Evolutionary conservation across 2,329 filamentous ascomycete species (phyloP).

Genomic region (Hypoxylon sp.): DNA sequence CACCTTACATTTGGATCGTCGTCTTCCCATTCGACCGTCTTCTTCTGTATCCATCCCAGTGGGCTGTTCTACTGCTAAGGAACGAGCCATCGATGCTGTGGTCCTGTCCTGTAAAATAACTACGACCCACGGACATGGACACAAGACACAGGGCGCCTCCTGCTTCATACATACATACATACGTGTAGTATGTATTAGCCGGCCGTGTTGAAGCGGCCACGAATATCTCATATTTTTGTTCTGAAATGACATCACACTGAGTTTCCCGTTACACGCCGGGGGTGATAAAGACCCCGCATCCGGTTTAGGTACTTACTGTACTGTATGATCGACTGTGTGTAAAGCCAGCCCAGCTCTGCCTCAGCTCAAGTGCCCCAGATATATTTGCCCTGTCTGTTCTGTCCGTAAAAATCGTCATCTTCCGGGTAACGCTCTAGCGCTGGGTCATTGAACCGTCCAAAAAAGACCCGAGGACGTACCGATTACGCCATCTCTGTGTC

Average conservation of each 20-base stretch:
- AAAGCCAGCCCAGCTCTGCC: slow-evolving; percentile 30
- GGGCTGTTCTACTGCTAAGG: slow-evolving; percentile 10
- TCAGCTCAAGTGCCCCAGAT: slow-evolving; percentile 40
- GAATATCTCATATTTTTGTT: slow-evolving; percentile 27
- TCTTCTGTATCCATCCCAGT: slow-evolving; percentile 17
- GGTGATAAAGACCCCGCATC: slow-evolving; percentile 38
- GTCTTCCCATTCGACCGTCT: slow-evolving; percentile 18
- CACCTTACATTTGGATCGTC: slow-evolving; percentile 40
- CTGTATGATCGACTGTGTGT: slow-evolving; percentile 40
- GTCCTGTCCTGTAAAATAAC: slow-evolving; percentile 18
- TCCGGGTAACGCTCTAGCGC: slow-evolving; percentile 29
- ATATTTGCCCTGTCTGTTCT: slow-evolving; percentile 29
- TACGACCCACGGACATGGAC: background rate
- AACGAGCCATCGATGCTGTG: background rate
- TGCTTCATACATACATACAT: slow-evolving; percentile 17
- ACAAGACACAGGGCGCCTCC: slow-evolving; percentile 7
- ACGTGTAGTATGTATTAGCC: slow-evolving; percentile 14
- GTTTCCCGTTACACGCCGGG: slow-evolving; percentile 32
- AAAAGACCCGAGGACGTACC: slow-evolving; percentile 43
- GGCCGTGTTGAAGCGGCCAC: slow-evolving; percentile 30
- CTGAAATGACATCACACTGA: slow-evolving; percentile 40
- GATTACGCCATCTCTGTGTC: slow-evolving; percentile 43
- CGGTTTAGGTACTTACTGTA: slow-evolving; percentile 39
- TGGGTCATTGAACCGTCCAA: slow-evolving; percentile 34
- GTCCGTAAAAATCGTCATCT: slow-evolving; percentile 41